Percentiles rank a stretch among this genome's conserved stretches.
Conservation (phyloP, 169 alveolate genomes). For the Eimeria zaria region DNA sequence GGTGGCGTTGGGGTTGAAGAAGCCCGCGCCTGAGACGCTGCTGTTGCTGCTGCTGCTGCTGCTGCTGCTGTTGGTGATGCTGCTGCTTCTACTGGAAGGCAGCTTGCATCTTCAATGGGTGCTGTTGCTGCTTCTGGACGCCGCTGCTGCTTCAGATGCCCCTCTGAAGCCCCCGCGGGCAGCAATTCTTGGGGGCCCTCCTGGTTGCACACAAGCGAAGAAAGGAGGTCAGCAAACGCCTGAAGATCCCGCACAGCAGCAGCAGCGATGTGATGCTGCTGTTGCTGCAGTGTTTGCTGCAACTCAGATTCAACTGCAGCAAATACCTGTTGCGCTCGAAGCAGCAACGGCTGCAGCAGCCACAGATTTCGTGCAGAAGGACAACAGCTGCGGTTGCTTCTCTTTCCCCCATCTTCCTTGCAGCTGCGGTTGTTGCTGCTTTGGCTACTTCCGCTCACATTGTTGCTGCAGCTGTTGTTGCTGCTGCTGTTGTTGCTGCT, state of each 20-base stretch:
- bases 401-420: slow-evolving; percentile 15
- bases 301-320: slow-evolving; percentile 64
- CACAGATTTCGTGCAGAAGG: slow-evolving; percentile 53
- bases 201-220: slow-evolving; percentile 61
- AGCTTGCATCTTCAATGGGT: neutral
- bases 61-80: neutral
- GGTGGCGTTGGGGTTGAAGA: neutral
- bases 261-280: slow-evolving; percentile 50
- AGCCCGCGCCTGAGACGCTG: neutral
- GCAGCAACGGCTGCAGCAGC: slow-evolving; percentile 78
- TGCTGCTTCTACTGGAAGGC: slow-evolving; percentile 2
- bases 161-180: slow-evolving; percentile 14
- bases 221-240: slow-evolving; percentile 53
- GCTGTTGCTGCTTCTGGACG: slow-evolving; percentile 17
- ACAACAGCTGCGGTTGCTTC: slow-evolving; percentile 14
- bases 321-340: slow-evolving; percentile 52
- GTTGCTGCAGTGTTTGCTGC: slow-evolving; percentile 65
- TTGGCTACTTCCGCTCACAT: neutral
- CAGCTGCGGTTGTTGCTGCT: slow-evolving; percentile 6
- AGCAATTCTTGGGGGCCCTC: slow-evolving; percentile 23
- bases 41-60: slow-evolving; percentile 34
- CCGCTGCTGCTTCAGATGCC: slow-evolving; percentile 19
- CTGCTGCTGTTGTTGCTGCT: slow-evolving; percentile 2
- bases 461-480: neutral
- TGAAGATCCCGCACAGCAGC: slow-evolving; percentile 65